phyloP scores from a whole-genome alignment of 768 basidiomycete species.

The Coprinellus aureogranulatus region DNA sequence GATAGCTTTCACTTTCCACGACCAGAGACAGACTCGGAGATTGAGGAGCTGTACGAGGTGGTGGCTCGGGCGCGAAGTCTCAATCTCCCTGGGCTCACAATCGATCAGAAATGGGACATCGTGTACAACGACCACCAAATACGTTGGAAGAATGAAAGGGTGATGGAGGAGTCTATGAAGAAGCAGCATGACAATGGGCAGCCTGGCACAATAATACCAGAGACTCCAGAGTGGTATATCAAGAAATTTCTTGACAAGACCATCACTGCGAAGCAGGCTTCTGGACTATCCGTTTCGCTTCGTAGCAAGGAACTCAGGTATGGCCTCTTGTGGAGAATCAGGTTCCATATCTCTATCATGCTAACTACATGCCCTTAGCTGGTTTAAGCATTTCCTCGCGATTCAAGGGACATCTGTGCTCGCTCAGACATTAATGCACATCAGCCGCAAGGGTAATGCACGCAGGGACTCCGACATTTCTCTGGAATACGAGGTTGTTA shows the following conservation, averaged over 20 bases:
- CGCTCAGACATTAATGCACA: conserved; percentile 70
- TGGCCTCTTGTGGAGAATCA: conserved; percentile 21
- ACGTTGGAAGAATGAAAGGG: conserved; percentile 72
- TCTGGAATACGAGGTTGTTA: conserved; percentile 85
- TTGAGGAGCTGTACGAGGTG: conserved; percentile 77
- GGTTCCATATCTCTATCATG: conserved; percentile 1
- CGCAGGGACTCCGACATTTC: conserved; percentile 62
- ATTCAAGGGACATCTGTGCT: conserved; percentile 84
- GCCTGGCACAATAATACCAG: conserved; percentile 50
- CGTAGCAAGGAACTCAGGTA: conserved; percentile 81
- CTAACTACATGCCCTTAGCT: conserved; percentile 43
- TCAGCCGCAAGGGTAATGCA: conserved; percentile 65
- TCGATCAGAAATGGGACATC: conserved; percentile 91
- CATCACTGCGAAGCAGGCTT: conserved; percentile 77
- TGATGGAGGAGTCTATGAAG: conserved; percentile 58
- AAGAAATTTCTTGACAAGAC: conserved; percentile 85
- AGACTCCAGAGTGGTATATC: conserved; percentile 91
- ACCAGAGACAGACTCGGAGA: conserved; percentile 72
- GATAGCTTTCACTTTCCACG: conserved; percentile 72
- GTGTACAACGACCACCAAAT: conserved; percentile 81
- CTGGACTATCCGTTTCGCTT: conserved; percentile 70
- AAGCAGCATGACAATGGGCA: conserved; percentile 61
- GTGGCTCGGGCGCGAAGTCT: conserved; percentile 71
- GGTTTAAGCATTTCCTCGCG: conserved; percentile 74
- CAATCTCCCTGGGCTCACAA: conserved; percentile 52